phyloP scores from a whole-genome alignment of 257 asterid genomes.

The Fraxinus quadrangulata region DNA sequence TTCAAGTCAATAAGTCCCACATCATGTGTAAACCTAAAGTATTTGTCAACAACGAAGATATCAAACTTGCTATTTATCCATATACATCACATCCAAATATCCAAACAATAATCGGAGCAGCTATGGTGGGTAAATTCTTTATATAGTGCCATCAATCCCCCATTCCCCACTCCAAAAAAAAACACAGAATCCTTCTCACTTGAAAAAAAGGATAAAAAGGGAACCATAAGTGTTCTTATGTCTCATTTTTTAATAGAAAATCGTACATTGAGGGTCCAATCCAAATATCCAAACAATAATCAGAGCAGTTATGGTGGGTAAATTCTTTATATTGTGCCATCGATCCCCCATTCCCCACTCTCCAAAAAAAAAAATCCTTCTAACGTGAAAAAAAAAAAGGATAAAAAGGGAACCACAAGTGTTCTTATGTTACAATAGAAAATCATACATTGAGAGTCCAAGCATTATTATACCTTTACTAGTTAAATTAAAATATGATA shows the following conservation, averaged over 20 bases:
- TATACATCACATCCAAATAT: neutral
- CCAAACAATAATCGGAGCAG: neutral
- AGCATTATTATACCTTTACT: neutral
- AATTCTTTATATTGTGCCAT: neutral
- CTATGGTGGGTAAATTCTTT: neutral
- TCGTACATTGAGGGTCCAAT: neutral
- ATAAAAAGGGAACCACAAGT: neutral
- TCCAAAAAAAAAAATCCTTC: neutral
- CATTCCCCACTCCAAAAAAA: neutral
- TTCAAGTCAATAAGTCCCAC: constrained; percentile 61
- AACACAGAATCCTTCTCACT: neutral
- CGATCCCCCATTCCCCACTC: neutral
- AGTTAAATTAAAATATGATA: neutral
- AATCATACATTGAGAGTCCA: neutral
- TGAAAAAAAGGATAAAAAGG: neutral
- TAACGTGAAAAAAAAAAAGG: neutral
- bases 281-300: neutral
- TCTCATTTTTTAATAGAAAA: neutral
- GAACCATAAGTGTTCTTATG: neutral
- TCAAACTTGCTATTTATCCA: neutral
- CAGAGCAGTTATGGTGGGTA: neutral
- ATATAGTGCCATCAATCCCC: neutral
- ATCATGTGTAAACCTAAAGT: constrained; percentile 68
- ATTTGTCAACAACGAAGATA: constrained; percentile 30
- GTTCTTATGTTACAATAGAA: neutral